A percentile compares a stretch with the other conserved stretches of the same genome.
Evolutionary conservation across 2,329 filamentous ascomycete genomes (phyloP).

Genomic region (Pseudogymnoascus sp.): DNA sequence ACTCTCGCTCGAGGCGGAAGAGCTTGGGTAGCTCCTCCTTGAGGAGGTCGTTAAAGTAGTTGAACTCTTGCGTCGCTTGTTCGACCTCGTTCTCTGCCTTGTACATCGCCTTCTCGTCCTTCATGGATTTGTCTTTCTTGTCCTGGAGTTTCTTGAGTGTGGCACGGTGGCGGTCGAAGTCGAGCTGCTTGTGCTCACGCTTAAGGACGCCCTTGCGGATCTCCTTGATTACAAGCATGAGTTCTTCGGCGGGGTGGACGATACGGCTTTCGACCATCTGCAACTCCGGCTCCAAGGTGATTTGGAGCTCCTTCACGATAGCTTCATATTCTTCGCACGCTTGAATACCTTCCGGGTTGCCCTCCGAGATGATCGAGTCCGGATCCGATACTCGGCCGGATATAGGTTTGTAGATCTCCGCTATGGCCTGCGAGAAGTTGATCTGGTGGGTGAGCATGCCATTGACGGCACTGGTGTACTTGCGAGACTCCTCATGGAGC

Average conservation of each 20-base stretch:
- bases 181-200: constrained; percentile 94
- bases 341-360: constrained; percentile 84
- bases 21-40: constrained; percentile 93
- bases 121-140: constrained; percentile 91
- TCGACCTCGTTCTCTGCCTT: constrained; percentile 90
- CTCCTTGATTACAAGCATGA: constrained; percentile 89
- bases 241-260: constrained; percentile 85
- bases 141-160: constrained; percentile 90
- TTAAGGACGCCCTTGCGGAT: constrained; percentile 84
- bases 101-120: constrained; percentile 96
- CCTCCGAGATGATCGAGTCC: constrained; percentile 69
- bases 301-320: constrained; percentile 83
- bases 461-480: constrained; percentile 97
- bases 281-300: constrained; percentile 79
- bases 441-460: constrained; percentile 97
- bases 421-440: constrained; percentile 92
- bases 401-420: constrained; percentile 96
- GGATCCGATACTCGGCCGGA: constrained; percentile 93
- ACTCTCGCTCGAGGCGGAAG: constrained; percentile 82
- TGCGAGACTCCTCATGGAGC: constrained; percentile 91
- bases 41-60: constrained; percentile 94
- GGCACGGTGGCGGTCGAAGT: constrained; percentile 81
- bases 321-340: constrained; percentile 95
- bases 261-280: constrained; percentile 95
- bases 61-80: constrained; percentile 86